Conservation (phyloP, 108 stramenopile genomes). For the Pseudonitzschia multiseries region DNA sequence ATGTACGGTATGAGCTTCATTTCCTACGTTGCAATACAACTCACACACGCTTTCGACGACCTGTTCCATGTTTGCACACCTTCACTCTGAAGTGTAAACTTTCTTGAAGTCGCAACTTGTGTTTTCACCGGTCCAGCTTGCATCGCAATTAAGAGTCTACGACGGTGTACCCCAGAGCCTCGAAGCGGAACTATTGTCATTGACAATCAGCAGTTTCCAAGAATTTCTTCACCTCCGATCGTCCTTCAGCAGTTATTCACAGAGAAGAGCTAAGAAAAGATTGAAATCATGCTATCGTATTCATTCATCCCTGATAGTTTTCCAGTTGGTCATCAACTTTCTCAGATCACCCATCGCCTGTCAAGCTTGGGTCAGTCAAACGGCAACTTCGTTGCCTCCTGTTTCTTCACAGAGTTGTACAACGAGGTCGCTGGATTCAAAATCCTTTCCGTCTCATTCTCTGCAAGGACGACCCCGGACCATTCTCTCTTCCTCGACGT, state of each 20-base stretch:
- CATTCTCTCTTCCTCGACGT: background rate
- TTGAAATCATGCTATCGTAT: slow-evolving; percentile 5
- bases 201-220: too few species aligned
- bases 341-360: slow-evolving; percentile 2
- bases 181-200: too few species aligned
- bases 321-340: background rate
- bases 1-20: too few species aligned
- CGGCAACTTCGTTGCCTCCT: background rate
- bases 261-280: background rate
- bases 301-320: background rate
- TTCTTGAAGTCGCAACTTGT: too few species aligned
- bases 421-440: background rate
- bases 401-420: background rate
- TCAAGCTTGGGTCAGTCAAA: slow-evolving; percentile 5
- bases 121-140: too few species aligned
- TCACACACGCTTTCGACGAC: too few species aligned
- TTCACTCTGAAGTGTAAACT: too few species aligned
- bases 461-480: background rate
- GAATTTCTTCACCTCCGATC: background rate
- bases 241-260: background rate
- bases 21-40: too few species aligned
- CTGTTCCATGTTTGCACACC: too few species aligned
- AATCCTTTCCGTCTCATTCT: background rate
- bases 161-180: too few species aligned
- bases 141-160: too few species aligned